Evolutionary conservation across 306 rosid species (phyloP).

Genomic region (Pyrus communis): DNA sequence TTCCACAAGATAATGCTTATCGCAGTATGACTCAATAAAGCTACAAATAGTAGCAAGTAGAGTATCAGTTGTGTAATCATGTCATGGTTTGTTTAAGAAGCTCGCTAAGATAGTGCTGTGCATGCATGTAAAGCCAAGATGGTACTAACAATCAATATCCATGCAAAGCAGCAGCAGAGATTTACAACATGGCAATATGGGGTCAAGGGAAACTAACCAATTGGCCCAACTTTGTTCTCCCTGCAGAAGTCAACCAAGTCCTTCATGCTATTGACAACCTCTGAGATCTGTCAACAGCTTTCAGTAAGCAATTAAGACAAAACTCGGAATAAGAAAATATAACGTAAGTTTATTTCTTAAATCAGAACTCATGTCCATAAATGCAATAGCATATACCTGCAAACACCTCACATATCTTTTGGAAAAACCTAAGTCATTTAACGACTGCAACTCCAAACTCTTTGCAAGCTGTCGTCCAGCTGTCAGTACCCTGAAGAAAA

Average conservation of each 20-base stretch:
- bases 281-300: constrained; percentile 65
- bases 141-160: not conserved
- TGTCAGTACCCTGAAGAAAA: constrained; percentile 63
- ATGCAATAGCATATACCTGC: constrained; percentile 53
- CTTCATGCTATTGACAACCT: constrained; percentile 95
- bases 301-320: constrained; percentile 6
- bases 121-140: not conserved
- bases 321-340: not conserved
- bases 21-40: not conserved
- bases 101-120: not conserved
- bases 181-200: not conserved
- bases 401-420: constrained; percentile 96
- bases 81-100: not conserved
- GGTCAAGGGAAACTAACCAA: constrained; percentile 42
- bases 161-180: not conserved
- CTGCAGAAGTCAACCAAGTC: constrained; percentile 79
- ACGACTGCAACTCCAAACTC: constrained; percentile 81
- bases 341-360: not conserved
- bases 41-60: not conserved
- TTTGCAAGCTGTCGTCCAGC: constrained; percentile 94
- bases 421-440: constrained; percentile 91
- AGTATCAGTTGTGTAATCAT: not conserved
- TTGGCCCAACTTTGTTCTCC: constrained; percentile 64
- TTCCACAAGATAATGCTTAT: not conserved
- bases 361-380: not conserved